phyloP scores from a whole-genome alignment of 2,329 filamentous ascomycete genomes.

The Colletotrichum liriopes region DNA sequence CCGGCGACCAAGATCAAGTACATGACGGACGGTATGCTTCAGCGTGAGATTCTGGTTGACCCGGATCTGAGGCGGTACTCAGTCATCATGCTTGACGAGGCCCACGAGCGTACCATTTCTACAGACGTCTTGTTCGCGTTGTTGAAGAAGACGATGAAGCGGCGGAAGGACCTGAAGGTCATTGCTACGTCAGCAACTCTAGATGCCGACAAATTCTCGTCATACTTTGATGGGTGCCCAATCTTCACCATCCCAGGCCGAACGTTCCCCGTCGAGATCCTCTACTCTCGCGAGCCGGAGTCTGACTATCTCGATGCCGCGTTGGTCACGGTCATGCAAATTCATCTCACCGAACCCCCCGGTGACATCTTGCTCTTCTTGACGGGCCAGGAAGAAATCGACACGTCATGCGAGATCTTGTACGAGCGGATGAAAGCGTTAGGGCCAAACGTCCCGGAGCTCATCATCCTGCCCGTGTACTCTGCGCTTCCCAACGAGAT shows the following conservation, averaged over 20 bases:
- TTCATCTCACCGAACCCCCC: conserved; percentile 91
- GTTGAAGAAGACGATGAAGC: conserved; percentile 92
- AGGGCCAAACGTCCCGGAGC: conserved; percentile 89
- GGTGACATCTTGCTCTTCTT: conserved; percentile 98
- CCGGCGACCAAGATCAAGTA: conserved; percentile 96
- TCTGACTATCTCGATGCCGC: conserved; percentile 96
- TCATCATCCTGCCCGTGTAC: conserved; percentile 96
- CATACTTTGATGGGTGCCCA: conserved; percentile 95
- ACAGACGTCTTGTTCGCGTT: conserved; percentile 96
- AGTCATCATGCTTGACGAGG: conserved; percentile 98
- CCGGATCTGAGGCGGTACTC: conserved; percentile 91
- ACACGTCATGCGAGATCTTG: conserved; percentile 92
- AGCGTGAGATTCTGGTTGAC: conserved; percentile 94
- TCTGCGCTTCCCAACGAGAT: conserved; percentile 93
- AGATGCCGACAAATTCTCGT: conserved; percentile 96
- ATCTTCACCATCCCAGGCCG: conserved; percentile 97
- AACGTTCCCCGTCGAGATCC: conserved; percentile 95
- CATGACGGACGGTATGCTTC: conserved; percentile 99
- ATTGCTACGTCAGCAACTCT: conserved; percentile 98
- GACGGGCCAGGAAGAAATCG: conserved; percentile 98
- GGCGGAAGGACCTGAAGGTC: conserved; percentile 89
- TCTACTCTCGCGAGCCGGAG: conserved; percentile 95
- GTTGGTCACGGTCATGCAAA: conserved; percentile 98
- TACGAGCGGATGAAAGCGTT: conserved; percentile 97
- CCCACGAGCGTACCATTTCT: conserved; percentile 95